Conservation (phyloP, 305 asterid genomes). For the Plantago coronopus region DNA sequence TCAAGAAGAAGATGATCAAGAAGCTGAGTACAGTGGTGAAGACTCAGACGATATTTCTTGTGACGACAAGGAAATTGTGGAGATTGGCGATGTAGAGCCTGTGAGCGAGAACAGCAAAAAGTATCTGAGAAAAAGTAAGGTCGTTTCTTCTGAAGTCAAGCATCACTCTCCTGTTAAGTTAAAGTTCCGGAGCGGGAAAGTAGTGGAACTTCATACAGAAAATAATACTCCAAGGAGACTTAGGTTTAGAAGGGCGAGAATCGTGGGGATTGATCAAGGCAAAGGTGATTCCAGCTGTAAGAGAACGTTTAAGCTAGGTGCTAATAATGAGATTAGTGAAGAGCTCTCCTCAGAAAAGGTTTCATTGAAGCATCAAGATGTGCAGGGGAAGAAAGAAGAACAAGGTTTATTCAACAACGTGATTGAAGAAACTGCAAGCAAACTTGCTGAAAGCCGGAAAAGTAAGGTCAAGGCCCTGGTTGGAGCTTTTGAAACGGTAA, state of each 20-base stretch:
- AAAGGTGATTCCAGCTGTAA: constrained; percentile 38
- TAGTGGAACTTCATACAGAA: constrained; percentile 56
- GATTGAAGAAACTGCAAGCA: constrained; percentile 88
- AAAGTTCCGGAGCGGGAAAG: constrained; percentile 70
- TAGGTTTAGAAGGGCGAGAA: constrained; percentile 52
- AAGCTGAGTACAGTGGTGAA: constrained; percentile 18
- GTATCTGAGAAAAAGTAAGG: constrained; percentile 33
- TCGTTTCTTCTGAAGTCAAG: constrained; percentile 35
- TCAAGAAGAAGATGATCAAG: constrained; percentile 28
- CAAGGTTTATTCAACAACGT: constrained; percentile 75
- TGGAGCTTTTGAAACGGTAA: constrained; percentile 90
- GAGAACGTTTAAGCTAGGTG: constrained; percentile 39
- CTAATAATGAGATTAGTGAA: constrained; percentile 18
- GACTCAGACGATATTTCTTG: constrained; percentile 26
- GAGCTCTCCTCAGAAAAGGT: constrained; percentile 37
- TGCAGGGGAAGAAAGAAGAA: constrained; percentile 66
- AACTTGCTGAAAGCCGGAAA: constrained; percentile 75
- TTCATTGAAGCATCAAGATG: constrained; percentile 65
- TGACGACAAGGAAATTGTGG: constrained; percentile 20
- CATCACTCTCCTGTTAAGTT: constrained; percentile 45
- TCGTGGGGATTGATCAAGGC: constrained; percentile 35
- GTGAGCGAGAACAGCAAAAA: constrained; percentile 31
- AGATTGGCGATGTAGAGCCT: constrained; percentile 23
- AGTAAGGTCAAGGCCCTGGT: constrained; percentile 92
- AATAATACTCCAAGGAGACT: constrained; percentile 54